Evolutionary conservation across 495 filamentous ascomycete species (phyloP), one percentile per base, ranked within the genome.

Genomic region (Articulospora tetracladia): DNA sequence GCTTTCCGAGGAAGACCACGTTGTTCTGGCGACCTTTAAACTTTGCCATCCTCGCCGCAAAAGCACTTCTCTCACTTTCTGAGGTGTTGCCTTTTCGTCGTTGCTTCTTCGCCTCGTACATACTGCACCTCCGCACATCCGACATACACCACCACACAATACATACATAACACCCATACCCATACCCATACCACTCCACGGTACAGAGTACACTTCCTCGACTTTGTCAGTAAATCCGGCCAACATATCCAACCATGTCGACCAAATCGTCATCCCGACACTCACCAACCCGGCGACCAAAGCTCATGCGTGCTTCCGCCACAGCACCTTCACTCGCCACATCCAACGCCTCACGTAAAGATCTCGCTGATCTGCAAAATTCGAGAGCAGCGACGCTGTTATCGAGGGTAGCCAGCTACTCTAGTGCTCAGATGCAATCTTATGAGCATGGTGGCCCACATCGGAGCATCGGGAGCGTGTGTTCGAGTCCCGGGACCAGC

Each of bases 241-340:
- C 39, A 3, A 54, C 30, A 64, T 59, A 53, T 58, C 23, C n/a
- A 55, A 59, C 13, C 28, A 25, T 57, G 59, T 23, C 52, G 32
- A 15, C 11, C 15, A 23, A 39, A 27, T 55, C 30, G 15, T 36
- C 53, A 27, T 34, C 50, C 25, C 12, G 50, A 26, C 28, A 27
- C 11, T 25, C 59, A 12, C 48, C 59, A 24, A 36, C 60, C 3
- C 47, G 63, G 20, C 72, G 79, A 58, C 79, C 80, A 46, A 75
- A 75, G 54, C 71, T 83, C 27, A 71, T 81, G 53, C 72, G 80
- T 47, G 73, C 79, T 17, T 69, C 72, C 44, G 79, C 77, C 30
- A 83, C 80, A 27, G 77, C 78, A 58, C 79, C 80, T 0, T 79
- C 77, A 39, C 78, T 83, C 59, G 81, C 77, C n/a, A 77, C 76